Evolutionary conservation across 2,329 filamentous ascomycete genomes (phyloP), one percentile per base, ranked within the genome.

Genomic region (Cercospora sojina): DNA sequence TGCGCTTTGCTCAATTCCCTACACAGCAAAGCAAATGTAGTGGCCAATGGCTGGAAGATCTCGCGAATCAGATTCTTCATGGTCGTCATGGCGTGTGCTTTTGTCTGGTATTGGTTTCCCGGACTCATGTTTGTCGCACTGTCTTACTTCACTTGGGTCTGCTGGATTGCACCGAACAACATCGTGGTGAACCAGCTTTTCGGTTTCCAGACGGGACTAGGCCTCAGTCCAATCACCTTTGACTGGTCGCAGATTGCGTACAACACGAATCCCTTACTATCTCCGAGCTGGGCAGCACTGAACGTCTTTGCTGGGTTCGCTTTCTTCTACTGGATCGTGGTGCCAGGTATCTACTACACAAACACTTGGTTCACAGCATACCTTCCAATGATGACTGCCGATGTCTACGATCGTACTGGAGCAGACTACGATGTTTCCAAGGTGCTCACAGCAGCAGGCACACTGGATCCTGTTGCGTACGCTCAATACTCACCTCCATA

Each of bases 191-290:
- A 92, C 31, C 96, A 96, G 77, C 81, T 96, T 6, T 67, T 67
- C 16, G 92, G 92, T 16, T 13, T 96, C 91, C 92, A 91, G 93
- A 77, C 92, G 1, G 92, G 92, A 2, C 84, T 96, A 13, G 92
- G 92, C 0, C 80, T 96, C 35, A 90, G 94, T 68, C 92, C 92
- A 0, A 77, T 96, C 73, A 96, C 92, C 0, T 96, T 96, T 74
- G 92, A 96, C 80, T 96, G 92, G 92, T 91, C 91, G 0, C 92
- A 96, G 62, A 89, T 96, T 69, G 92, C 92, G 0, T 87, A 94
- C 74, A 95, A 96, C 72, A 92, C 92, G 16, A 95, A 91, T 3
- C 92, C 79, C 0, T 74, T 81, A 0, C 67, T 80, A 2, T 71
- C 71, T 60, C 74, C 76, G 10, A 77, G 77, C 41, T 80, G 78